Base-by-base conservation (phyloP, 2,329 filamentous ascomycete species). In the Simplicillium sp. region DNA sequence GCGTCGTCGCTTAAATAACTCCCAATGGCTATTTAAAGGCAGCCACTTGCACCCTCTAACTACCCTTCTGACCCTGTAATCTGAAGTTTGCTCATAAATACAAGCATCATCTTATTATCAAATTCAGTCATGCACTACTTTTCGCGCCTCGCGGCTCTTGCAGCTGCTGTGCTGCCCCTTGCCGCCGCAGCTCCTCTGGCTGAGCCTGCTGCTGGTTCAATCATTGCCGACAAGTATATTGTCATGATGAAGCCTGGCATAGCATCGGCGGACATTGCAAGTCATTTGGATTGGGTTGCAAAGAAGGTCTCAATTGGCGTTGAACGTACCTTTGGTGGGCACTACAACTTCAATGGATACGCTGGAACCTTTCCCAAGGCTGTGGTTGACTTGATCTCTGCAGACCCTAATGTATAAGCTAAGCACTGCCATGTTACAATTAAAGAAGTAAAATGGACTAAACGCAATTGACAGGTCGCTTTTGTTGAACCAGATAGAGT, bases 401-500 rank as follows among this genome's bases (percentile, higher is more conserved):
- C 29, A 9, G 29, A 31, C 29, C 29, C 29, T 31, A 9, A n/a
- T 9, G 29, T n/a, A n/a, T 31, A 31, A 31, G 29, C n/a, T 31
- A 31, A 9, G 9, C 29, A n/a, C n/a, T n/a, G 29, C 29, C 29
- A 9, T 31, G 29, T 9, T 31, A n/a, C 9, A 31, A n/a, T n/a
- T n/a, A n/a, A n/a, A n/a, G n/a, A n/a, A n/a, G n/a, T n/a, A n/a
- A n/a, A n/a, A n/a, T n/a, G n/a, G n/a, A n/a, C n/a, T n/a, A n/a
- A n/a, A n/a, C n/a, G 9, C n/a, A n/a, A 31, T 31, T 9, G n/a
- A 31, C 11, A 45, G 43, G 43, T 45, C n/a, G 38, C 36, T 29
- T 14, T 39, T 28, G 32, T 45, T 33, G 44, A 45, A 36, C 37
- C 41, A 9, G 44, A 45, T 5, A 17, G 34, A 2, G 36, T 43